Evolutionary conservation across 768 basidiomycete genomes (phyloP), one percentile per base, ranked within the genome.

Genomic region (Xerocomellus intermedius): DNA sequence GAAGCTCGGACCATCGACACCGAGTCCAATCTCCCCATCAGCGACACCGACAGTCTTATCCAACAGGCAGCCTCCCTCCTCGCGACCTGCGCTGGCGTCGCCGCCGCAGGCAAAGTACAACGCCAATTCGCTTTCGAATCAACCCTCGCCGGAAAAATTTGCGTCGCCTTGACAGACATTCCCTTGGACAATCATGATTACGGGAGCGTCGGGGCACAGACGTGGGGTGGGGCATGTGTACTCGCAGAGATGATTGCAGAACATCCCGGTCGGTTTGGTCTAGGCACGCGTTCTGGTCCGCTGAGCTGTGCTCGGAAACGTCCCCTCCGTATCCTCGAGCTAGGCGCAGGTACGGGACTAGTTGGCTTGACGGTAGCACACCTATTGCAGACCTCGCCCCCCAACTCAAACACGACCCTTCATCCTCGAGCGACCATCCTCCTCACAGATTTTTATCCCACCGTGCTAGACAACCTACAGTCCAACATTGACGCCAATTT

Each of bases 141-240:
- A 28, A 3, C 50, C 3, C 51, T 46, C 36, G 30, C 13, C 8
- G 62, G 60, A 42, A 38, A 54, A 42, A 60, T 77, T 37, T 61
- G 71, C 12, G 71, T 88, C 12, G 65, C 74, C 48, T 62, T 94
- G 46, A 83, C 75, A 30, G 92, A 94, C 66, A 78, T 84, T 2
- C 82, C 89, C 2, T 71, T 92, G 41, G 80, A 85, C 47, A 85
- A 89, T 52, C 72, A 77, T n/a, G 86, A 90, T 60, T 86, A 83
- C 58, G 72, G 75, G 13, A 87, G 84, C 51, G 83, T 92, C 17
- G 92, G 92, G 2, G 85, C 90, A 26, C 92, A 94, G 72, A 94
- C 91, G 0, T 95, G 92, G 93, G 91, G 91, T 4, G 83, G 87
- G 10, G 87, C 90, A 4, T 91, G 87, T 60, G 82, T 94, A 8